Evolutionary conservation across 164 flowering plant species (phyloP), one percentile per base, ranked within the genome.

Genomic region (Berberis vulgaris): DNA sequence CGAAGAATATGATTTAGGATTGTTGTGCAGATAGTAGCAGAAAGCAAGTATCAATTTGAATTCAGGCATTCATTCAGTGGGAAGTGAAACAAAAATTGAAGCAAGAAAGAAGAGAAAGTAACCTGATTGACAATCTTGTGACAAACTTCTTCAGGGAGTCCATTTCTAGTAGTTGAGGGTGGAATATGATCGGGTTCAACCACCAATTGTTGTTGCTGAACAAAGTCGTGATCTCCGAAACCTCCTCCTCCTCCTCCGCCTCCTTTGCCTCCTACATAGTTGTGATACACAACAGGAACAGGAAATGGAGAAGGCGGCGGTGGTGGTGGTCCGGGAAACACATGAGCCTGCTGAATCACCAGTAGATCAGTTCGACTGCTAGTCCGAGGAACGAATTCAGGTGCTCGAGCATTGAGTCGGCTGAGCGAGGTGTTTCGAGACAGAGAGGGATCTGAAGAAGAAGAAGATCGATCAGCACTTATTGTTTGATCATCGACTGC

Each of bases 41-140:
- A 26, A 26, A 26, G 26, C 26, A 26, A 26, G 26, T 26, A 26
- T 54, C 38, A 5, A 5, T 8, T 54, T 13, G 6, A 13, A 8
- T 5, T 54, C 38, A 5, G 38, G 26, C 6, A 54, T 6, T 54
- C 6, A 26, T 54, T 8, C 26, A 54, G 6, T 54, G 6, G 6
- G 6, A 13, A 26, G 26, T 8, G n/a, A 54, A 54, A 7, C 26
- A 38, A 57, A 6, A 5, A 3, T 40, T 57, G 7, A 57, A 57
- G 5, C 60, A 47, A 60, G 3, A 44, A 39, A 47, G 6, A 5
- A 39, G 57, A 57, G 40, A 41, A 62, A 49, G 67, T 54, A 44
- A 60, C 97, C 88, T 87, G 97, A 75, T 86, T 90, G 69, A 90
- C 46, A 62, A 90, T 72, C 75, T 83, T 90, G 59, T 68, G 79